A percentile compares a stretch with the other conserved stretches of the same genome.
These are phyloP conservation scores for Hyparrhenia diplandra DNA, from an alignment of 176 grass and related monocot species.

Conservation along the genomic window DNA sequence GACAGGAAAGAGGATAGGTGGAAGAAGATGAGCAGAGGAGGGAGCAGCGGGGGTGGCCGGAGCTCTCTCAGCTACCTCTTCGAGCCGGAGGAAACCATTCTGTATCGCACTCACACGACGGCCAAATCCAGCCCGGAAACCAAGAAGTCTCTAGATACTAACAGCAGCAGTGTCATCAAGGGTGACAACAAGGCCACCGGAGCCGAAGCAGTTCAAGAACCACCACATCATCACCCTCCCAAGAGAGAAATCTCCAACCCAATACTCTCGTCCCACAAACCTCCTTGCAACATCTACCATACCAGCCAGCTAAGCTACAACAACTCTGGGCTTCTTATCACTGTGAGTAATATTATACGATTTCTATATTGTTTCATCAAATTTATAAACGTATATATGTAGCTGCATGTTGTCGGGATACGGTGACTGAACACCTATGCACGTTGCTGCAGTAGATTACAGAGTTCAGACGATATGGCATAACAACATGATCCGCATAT, in stretches of 20 bases:
- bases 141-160: not conserved
- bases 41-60: constrained; percentile 61
- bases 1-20: not conserved
- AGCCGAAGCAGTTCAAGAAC: not conserved
- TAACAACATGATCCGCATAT: constrained; percentile 12
- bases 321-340: constrained; percentile 56
- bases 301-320: constrained; percentile 42
- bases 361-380: not conserved
- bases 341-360: constrained; percentile 22
- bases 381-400: not conserved
- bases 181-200: not conserved
- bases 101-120: not conserved
- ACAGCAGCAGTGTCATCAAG: not conserved
- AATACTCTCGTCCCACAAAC: constrained; percentile 23
- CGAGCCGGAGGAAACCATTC: constrained; percentile 42
- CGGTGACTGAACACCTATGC: not conserved
- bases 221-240: not conserved
- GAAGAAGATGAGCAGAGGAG: constrained; percentile 63
- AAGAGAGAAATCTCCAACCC: constrained; percentile 40
- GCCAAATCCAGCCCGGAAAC: not conserved
- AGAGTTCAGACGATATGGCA: not conserved
- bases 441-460: not conserved
- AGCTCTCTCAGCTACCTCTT: constrained; percentile 83
- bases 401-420: not conserved
- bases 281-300: constrained; percentile 37